Base-by-base conservation (phyloP, 345 rosid species). In the Atalantia buxifolia region DNA sequence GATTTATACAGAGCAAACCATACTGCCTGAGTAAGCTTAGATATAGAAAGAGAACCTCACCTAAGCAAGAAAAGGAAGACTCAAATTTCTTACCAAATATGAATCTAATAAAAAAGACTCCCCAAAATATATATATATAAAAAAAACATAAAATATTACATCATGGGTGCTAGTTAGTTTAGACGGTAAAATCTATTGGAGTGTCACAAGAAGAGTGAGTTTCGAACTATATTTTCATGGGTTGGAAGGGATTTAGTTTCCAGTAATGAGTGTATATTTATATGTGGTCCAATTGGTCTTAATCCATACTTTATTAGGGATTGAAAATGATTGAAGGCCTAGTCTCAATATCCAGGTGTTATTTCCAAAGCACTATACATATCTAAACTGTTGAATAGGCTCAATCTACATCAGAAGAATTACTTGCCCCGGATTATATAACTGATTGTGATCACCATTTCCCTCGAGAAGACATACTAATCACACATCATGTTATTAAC, bases 391-490 rank as follows among this genome's bases (percentile, higher is more conserved):
- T 24, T 19, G 10, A 73, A 7, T 0, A 35, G 31, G 67, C 67
- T 60, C 45, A 36, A 74, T 28, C 25, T 16, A 67, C 68, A 40
- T 19, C 24, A 12, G 69, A 42, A 28, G 25, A 61, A 61, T 74
- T 57, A 38, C 66, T 73, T n/a, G 35, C 31, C 65, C 69, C 27
- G 21, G 16, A 18, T 74, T 74, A 24, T 42, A 74, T 25, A 74
- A 13, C 25, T 55, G 33, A 59, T 55, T 25, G 53, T 18, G 45
- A 42, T 38, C n/a, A 25, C 36, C n/a, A 8, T 36, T 27, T 74
- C 36, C 66, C 66, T 74, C 56, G 56, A 74, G 57, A 56, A 61
- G 33, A n/a, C 36, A 60, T 24, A 56, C 18, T 38, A 74, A 71
- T 35, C 3, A 10, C 24, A 31, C 25, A 33, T 19, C 3, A 22